A percentile compares a stretch with the other conserved stretches of the same genome.
These are phyloP conservation scores for Dioscorea dumetorum DNA, from an alignment of 106 monocot genomes.

Conservation along the genomic window DNA sequence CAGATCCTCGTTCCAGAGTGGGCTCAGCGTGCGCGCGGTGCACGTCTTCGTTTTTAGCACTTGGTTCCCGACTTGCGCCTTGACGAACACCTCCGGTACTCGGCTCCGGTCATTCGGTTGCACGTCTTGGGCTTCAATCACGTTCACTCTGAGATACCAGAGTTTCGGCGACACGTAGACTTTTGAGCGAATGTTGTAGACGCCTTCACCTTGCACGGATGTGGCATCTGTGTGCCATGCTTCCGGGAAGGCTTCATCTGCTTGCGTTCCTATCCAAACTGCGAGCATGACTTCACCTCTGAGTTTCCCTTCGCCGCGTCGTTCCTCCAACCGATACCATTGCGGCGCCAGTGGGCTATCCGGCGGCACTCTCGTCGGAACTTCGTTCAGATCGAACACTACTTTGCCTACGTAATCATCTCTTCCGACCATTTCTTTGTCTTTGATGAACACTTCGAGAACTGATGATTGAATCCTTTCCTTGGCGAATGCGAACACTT, in stretches of 20 bases:
- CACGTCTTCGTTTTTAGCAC: constrained; percentile 24
- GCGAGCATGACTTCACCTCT: constrained; percentile 75
- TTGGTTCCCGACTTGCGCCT: constrained; percentile 33
- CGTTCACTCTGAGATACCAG: constrained; percentile 42
- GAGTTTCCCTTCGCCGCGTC: constrained; percentile 52
- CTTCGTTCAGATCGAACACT: constrained; percentile 75
- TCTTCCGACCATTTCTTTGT: constrained; percentile 61
- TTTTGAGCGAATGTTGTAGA: constrained; percentile 35
- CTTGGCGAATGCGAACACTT: constrained; percentile 90
- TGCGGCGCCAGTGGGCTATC: constrained; percentile 87
- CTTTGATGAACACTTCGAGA: constrained; percentile 73
- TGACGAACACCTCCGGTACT: neutral
- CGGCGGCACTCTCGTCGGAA: constrained; percentile 80
- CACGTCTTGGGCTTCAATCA: constrained; percentile 51
- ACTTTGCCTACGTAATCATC: constrained; percentile 85
- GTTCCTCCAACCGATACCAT: constrained; percentile 85
- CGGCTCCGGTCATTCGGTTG: constrained; percentile 5
- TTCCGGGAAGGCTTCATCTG: constrained; percentile 70
- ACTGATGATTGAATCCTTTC: constrained; percentile 66
- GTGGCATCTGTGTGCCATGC: constrained; percentile 82
- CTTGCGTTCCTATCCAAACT: constrained; percentile 74
- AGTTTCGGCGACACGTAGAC: constrained; percentile 50
- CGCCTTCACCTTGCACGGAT: constrained; percentile 33
- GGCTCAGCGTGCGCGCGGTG: constrained; percentile 18
- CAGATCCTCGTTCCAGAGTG: constrained; percentile 54